Evolutionary conservation across 129 eudicot species (phyloP).

Genomic region (Chrysanthemum seticuspe): DNA sequence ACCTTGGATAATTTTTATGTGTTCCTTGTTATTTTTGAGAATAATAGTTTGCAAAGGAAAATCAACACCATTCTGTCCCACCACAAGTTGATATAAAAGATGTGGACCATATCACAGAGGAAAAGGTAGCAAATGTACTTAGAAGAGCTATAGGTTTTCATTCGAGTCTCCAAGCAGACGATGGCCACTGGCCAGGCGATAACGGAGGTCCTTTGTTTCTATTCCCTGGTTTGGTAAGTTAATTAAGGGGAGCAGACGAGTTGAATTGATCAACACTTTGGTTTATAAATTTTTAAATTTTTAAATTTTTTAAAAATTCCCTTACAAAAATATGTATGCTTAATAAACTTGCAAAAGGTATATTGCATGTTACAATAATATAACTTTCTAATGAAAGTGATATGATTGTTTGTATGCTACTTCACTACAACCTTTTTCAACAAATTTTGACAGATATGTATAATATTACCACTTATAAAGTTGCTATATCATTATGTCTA

Average conservation of each 20-base stretch:
- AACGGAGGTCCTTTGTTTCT: slow-evolving; percentile 97
- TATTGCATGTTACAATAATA: too few species aligned
- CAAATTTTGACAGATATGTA: too few species aligned
- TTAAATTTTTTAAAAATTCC: too few species aligned
- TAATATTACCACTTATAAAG: neutral
- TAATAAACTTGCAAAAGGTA: too few species aligned
- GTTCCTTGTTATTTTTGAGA: slow-evolving; percentile 2
- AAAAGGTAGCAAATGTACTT: slow-evolving; percentile 52
- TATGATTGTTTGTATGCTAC: too few species aligned
- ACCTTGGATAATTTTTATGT: neutral
- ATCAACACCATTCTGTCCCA: slow-evolving; percentile 37
- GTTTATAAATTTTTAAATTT: too few species aligned
- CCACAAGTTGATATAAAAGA: slow-evolving; percentile 76
- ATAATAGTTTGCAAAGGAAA: slow-evolving; percentile 73
- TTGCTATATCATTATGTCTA: slow-evolving; percentile 6
- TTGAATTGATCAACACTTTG: neutral
- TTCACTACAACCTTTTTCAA: too few species aligned
- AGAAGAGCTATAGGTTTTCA: slow-evolving; percentile 77
- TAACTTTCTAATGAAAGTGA: too few species aligned
- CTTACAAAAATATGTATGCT: too few species aligned
- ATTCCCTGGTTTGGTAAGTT: slow-evolving; percentile 81
- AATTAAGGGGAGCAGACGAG: slow-evolving; percentile 4
- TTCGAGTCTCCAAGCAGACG: slow-evolving; percentile 83
- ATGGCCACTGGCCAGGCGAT: slow-evolving; percentile 98
- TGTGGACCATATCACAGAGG: slow-evolving; percentile 68